These are phyloP conservation scores for Talaromyces sp. DNA, from an alignment of 2,329 filamentous ascomycete genomes.

Conservation along the genomic window DNA sequence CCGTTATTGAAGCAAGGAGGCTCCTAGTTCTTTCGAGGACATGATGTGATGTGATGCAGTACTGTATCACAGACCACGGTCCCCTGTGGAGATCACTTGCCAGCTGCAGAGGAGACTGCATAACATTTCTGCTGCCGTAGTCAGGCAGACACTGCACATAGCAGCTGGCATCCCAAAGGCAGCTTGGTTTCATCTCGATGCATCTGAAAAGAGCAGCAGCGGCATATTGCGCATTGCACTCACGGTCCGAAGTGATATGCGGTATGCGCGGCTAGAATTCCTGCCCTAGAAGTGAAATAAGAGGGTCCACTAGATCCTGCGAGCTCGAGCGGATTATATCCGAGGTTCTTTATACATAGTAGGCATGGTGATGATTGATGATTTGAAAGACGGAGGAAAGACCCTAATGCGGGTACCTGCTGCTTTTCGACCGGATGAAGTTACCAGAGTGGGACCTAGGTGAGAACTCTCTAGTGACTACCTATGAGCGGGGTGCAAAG, in stretches of 20 bases:
- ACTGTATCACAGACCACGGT: slow-evolving; percentile 3
- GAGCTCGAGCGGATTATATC: background rate
- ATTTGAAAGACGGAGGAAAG: background rate
- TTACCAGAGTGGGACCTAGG: background rate
- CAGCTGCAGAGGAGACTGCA: background rate
- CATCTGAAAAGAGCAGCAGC: background rate
- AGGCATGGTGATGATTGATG: too few relatives aligned
- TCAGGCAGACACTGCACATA: too few relatives aligned
- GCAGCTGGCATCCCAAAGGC: background rate
- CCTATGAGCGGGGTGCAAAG: too few relatives aligned
- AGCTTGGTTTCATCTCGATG: background rate
- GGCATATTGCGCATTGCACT: background rate
- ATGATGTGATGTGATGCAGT: background rate
- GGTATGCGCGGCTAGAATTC: background rate
- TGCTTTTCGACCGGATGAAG: background rate
- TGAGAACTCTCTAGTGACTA: background rate
- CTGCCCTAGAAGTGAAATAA: background rate
- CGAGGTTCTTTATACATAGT: background rate
- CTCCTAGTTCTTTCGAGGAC: background rate
- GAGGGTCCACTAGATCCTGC: background rate
- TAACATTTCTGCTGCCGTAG: background rate
- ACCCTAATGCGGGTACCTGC: background rate
- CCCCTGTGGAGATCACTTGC: slow-evolving; percentile 5
- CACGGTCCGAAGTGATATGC: background rate
- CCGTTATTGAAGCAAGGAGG: slow-evolving; percentile 15